Evolutionary conservation across 1,139 yeast genomes (phyloP).

Genomic region (Taiozyma sp.): DNA sequence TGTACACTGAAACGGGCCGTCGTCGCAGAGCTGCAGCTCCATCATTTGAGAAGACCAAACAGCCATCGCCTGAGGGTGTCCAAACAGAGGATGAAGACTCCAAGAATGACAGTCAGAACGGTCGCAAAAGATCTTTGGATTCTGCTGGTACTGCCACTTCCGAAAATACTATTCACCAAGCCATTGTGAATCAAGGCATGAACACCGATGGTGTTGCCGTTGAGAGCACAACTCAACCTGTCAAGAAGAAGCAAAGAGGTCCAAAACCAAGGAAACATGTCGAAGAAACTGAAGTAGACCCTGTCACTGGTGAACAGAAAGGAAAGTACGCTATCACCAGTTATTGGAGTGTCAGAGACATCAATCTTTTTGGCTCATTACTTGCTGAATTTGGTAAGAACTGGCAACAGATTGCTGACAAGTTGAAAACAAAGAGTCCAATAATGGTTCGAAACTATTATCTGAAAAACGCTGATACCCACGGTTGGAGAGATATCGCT

Average conservation of each 20-base stretch:
- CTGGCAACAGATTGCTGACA: conserved; percentile 75
- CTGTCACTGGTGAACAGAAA: conserved; percentile 2
- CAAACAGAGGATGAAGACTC: background rate
- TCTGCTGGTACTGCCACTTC: background rate
- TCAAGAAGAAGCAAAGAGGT: conserved; percentile 17
- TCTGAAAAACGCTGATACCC: conserved; percentile 60
- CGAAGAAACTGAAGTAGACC: background rate
- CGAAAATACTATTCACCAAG: background rate
- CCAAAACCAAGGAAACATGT: conserved; percentile 13
- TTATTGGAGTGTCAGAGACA: conserved; percentile 89
- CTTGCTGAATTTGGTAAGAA: conserved; percentile 65
- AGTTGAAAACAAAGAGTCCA: conserved; percentile 69
- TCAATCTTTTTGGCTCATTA: conserved; percentile 62
- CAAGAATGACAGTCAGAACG: background rate
- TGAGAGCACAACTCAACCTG: background rate
- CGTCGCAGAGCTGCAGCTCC: conserved; percentile 47
- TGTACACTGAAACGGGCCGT: conserved; percentile 37
- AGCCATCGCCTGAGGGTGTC: conserved; percentile 1
- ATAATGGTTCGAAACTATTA: conserved; percentile 87
- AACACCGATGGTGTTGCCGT: conserved; percentile 1
- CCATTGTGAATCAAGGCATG: background rate
- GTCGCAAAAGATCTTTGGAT: conserved; percentile 15
- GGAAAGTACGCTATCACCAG: conserved; percentile 41
- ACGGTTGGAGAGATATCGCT: conserved; percentile 53
- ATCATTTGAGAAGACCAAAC: conserved; percentile 26